Conservation (phyloP, 495 filamentous ascomycete genomes). For the Tuber calosporum region DNA sequence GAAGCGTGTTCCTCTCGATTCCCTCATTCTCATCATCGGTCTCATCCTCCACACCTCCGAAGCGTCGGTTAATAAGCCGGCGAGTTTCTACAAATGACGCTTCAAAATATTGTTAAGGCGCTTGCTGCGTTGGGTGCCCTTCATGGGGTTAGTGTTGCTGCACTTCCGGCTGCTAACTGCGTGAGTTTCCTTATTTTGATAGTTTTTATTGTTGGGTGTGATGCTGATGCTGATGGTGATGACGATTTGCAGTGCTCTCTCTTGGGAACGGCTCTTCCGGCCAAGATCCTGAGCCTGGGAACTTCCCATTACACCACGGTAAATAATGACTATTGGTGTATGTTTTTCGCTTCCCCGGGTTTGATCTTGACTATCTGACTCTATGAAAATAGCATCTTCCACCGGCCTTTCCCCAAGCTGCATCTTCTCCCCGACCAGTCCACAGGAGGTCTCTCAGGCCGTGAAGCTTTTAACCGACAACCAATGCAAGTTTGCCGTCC, state of each 20-base stretch:
- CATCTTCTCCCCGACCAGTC: background rate
- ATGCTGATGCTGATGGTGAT: background rate
- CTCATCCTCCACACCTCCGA: background rate
- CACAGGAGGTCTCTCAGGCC: background rate
- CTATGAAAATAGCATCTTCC: background rate
- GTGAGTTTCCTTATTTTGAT: background rate
- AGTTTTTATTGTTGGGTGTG: background rate
- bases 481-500: constrained; percentile 1
- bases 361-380: background rate
- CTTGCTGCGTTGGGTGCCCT: background rate
- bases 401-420: background rate
- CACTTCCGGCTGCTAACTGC: background rate
- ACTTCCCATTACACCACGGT: background rate
- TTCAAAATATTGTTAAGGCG: background rate
- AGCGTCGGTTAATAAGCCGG: background rate
- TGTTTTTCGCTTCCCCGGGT: background rate
- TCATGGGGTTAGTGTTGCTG: background rate
- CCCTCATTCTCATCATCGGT: background rate
- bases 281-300: background rate
- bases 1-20: background rate
- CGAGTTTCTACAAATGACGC: background rate
- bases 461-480: background rate
- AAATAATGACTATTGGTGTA: background rate
- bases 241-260: background rate
- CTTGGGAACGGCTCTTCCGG: background rate